phyloP scores from a whole-genome alignment of 345 rosid species.

The Citrus sp. region DNA sequence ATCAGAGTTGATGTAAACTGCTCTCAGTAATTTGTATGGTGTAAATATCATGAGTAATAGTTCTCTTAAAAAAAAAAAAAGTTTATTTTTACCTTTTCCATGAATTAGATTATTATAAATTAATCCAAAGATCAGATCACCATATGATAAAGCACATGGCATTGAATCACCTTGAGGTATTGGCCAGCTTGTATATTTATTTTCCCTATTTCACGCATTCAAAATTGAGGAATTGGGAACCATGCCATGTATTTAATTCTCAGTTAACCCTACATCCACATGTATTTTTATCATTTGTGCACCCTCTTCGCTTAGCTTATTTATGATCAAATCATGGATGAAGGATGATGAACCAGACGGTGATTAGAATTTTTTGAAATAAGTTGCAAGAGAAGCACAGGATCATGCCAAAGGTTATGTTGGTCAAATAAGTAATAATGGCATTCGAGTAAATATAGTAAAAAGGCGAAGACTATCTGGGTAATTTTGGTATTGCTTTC shows the following conservation, averaged over 20 bases:
- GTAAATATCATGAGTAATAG: too few species aligned
- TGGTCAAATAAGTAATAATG: neutral
- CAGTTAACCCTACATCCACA: neutral
- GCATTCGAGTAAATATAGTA: neutral
- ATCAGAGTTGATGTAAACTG: too few species aligned
- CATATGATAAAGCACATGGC: constrained; percentile 2
- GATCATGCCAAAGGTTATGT: neutral
- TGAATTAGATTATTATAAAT: neutral
- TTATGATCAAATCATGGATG: neutral
- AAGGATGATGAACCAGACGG: neutral
- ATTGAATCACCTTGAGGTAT: neutral
- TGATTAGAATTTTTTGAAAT: neutral
- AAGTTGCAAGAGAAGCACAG: neutral
- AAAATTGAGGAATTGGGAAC: neutral
- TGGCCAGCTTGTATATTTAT: neutral
- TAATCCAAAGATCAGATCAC: neutral
- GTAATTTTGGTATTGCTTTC: neutral
- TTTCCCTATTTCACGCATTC: neutral
- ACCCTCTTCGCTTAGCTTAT: neutral
- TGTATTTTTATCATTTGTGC: neutral
- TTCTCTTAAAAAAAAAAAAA: too few species aligned
- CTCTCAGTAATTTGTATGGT: too few species aligned
- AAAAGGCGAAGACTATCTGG: neutral
- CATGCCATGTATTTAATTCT: neutral
- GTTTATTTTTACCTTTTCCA: neutral